Evolutionary conservation across 495 filamentous ascomycete genomes (phyloP).

Genomic region (Penicillium antarcticum): DNA sequence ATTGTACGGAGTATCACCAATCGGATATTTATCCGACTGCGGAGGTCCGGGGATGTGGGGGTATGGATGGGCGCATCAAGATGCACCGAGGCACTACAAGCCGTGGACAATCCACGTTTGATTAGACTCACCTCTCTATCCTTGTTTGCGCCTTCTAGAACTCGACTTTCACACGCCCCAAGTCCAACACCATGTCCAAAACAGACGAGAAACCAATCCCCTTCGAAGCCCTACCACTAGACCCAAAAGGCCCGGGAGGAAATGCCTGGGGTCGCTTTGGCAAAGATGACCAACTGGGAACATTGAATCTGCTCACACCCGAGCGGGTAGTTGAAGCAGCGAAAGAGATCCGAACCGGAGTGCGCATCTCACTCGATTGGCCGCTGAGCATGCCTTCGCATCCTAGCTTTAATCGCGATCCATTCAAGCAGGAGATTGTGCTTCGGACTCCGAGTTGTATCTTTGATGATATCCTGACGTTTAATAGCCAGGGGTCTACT

Average conservation of each 20-base stretch:
- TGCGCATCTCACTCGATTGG: slow-evolving; percentile 50
- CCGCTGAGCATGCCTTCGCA: slow-evolving; percentile 34
- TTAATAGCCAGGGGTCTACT: slow-evolving; percentile 44
- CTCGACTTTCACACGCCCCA: too few relatives aligned
- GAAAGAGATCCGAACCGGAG: slow-evolving; percentile 51
- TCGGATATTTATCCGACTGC: slow-evolving; percentile 13
- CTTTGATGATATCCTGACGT: slow-evolving; percentile 54
- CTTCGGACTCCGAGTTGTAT: slow-evolving; percentile 34
- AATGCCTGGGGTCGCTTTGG: slow-evolving; percentile 55
- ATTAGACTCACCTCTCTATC: too few relatives aligned
- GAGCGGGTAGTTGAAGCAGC: slow-evolving; percentile 46
- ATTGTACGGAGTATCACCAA: neutral
- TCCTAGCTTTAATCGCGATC: slow-evolving; percentile 33
- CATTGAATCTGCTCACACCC: slow-evolving; percentile 50
- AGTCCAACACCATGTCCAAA: slow-evolving; percentile 4
- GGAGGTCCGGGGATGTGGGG: slow-evolving; percentile 7
- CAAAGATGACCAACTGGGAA: slow-evolving; percentile 45
- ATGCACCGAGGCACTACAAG: neutral
- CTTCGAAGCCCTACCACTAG: slow-evolving; percentile 48
- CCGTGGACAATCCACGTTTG: too few relatives aligned
- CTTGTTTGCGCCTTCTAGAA: too few relatives aligned
- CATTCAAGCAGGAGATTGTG: slow-evolving; percentile 37
- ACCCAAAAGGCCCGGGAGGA: slow-evolving; percentile 42
- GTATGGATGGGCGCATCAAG: neutral
- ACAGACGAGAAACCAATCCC: slow-evolving; percentile 4